These are phyloP conservation scores for Telopea speciosissima DNA, from an alignment of 177 flowering plant species.

Conservation along the genomic window DNA sequence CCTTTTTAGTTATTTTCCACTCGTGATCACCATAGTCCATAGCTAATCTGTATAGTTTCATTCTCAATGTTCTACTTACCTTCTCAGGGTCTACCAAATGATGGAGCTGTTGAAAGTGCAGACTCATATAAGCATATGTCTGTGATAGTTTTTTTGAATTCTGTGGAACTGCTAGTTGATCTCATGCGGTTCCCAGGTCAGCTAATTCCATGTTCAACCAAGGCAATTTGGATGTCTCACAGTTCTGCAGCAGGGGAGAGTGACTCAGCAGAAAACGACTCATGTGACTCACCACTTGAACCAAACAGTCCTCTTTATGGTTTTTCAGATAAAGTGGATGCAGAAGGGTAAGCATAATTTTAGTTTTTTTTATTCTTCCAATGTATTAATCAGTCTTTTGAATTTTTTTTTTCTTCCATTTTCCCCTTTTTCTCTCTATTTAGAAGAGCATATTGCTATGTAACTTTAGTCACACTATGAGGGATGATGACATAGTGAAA, in stretches of 20 bases:
- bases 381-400: neutral
- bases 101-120: slow-evolving; percentile 50
- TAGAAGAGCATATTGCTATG: neutral
- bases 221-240: slow-evolving; percentile 80
- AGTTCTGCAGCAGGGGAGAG: slow-evolving; percentile 93
- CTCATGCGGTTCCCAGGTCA: slow-evolving; percentile 95
- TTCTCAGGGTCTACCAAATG: slow-evolving; percentile 80
- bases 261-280: slow-evolving; percentile 99
- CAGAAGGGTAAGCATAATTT: slow-evolving; percentile 50
- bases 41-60: neutral
- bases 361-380: neutral
- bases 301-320: slow-evolving; percentile 96
- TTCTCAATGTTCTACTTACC: neutral
- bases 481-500: too few relatives aligned
- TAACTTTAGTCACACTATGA: too few relatives aligned
- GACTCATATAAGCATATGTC: slow-evolving; percentile 94
- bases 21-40: neutral
- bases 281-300: slow-evolving; percentile 96
- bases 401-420: neutral
- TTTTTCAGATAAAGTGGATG: slow-evolving; percentile 61
- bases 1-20: neutral
- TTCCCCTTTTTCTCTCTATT: neutral
- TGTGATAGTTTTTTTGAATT: slow-evolving; percentile 75
- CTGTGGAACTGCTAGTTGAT: slow-evolving; percentile 86
- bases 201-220: slow-evolving; percentile 75